These are phyloP conservation scores for Neurospora tetraspora DNA, from an alignment of 495 filamentous ascomycete species.

Conservation along the genomic window DNA sequence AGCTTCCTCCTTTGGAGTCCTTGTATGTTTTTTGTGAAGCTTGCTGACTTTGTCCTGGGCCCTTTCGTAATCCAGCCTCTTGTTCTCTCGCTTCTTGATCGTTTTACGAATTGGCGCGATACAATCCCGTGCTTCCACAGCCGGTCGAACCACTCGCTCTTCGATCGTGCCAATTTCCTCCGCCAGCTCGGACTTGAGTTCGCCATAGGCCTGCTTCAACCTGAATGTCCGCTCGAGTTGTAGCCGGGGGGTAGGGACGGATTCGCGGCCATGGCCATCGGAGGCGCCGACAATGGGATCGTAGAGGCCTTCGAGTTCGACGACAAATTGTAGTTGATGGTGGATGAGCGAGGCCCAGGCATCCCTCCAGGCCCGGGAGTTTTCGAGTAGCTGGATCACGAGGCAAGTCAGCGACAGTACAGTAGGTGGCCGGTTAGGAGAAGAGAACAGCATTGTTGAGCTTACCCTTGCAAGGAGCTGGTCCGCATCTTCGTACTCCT, in stretches of 20 bases:
- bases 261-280: conserved; percentile 41
- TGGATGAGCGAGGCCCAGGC: conserved; percentile 68
- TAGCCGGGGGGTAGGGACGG: conserved; percentile 52
- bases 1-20: conserved; percentile 68
- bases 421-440: neutral
- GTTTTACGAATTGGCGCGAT: conserved; percentile 75
- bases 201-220: conserved; percentile 60
- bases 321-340: conserved; percentile 57
- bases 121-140: conserved; percentile 58
- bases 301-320: conserved; percentile 72
- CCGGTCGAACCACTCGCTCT: conserved; percentile 59
- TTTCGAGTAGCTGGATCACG: conserved; percentile 63
- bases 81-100: conserved; percentile 86
- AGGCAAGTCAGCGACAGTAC: conserved; percentile 3
- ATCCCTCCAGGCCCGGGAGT: conserved; percentile 73
- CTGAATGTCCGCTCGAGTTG: conserved; percentile 57
- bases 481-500: conserved; percentile 79
- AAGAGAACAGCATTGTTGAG: neutral
- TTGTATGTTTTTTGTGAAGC: conserved; percentile 58
- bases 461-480: conserved; percentile 62
- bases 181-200: conserved; percentile 63
- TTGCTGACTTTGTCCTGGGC: conserved; percentile 64
- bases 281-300: conserved; percentile 62
- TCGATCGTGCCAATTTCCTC: conserved; percentile 71
- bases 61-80: conserved; percentile 82